Base-by-base conservation (phyloP, 164 flowering plant genomes). In the Nymphaea colorata region DNA sequence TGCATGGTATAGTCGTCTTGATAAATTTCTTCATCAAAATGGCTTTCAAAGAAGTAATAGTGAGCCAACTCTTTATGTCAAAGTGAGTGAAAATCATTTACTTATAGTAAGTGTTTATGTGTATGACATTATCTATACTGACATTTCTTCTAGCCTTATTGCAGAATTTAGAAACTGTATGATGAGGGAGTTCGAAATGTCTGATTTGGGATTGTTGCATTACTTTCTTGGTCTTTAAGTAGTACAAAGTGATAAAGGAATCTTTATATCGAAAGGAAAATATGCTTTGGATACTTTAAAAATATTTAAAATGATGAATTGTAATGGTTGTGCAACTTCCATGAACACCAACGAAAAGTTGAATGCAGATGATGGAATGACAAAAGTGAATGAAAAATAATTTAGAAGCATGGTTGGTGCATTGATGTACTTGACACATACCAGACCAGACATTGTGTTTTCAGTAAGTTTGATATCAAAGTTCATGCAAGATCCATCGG, bases 391-490 rank as follows among this genome's bases (percentile, higher is more conserved):
- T 36, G 55, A 18, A n/a, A 63, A 63, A 16, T 14, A 42, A 17
- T 74, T 65, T 16, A 65, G 66, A 73, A 73, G 66, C 41, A n/a
- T 69, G 47, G 69, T 73, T 65, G 69, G 72, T 4, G 69, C 68
- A 1, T 25, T 73, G 15, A 61, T 73, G 17, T 69, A 51, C 42
- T 45, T 69, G 11, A 62, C 69, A 2, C 72, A 73, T 17, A 57
- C 72, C 5, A 45, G 42, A 1, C 72, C 64, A 42, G 70, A 69
- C 60, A 69, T 74, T 16, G 17, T 64, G 36, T 69, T 74, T 44
- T 11, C 63, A 5, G 67, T 69, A 4, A 53, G 63, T 16, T 17
- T 71, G 7, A 47, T 62, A 3, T 69, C 69, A 0, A 66, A 67
- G 8, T 74, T 69, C 16, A 69, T 69, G 76, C 61, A 61, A 4